Evolutionary conservation across 2,329 filamentous ascomycete species (phyloP).

Genomic region (Clarireedia hainanense): DNA sequence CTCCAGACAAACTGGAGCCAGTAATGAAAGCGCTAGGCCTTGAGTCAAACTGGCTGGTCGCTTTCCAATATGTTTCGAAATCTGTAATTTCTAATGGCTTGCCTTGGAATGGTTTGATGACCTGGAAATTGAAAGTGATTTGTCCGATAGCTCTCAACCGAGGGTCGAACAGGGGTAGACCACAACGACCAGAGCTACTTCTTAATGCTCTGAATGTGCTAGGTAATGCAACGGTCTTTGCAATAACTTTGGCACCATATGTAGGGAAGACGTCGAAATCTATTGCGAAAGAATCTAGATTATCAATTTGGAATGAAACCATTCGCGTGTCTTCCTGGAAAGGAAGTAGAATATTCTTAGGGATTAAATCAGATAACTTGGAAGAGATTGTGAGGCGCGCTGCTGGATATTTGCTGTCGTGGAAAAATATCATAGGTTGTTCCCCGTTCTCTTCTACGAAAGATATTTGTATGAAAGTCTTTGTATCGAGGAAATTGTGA

Average conservation of each 20-base stretch:
- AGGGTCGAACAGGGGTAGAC: conserved; percentile 86
- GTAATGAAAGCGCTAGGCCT: conserved; percentile 84
- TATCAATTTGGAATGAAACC: conserved; percentile 94
- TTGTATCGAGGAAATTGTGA: conserved; percentile 97
- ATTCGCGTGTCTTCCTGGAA: conserved; percentile 93
- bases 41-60: conserved; percentile 84
- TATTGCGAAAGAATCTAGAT: conserved; percentile 82
- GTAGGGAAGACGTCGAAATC: conserved; percentile 98
- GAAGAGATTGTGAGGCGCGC: conserved; percentile 93
- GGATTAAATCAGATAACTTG: conserved; percentile 91
- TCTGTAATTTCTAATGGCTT: conserved; percentile 93
- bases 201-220: conserved; percentile 71
- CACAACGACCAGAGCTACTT: conserved; percentile 72
- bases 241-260: conserved; percentile 95
- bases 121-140: conserved; percentile 88
- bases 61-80: conserved; percentile 99
- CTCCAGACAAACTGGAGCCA: conserved; percentile 89
- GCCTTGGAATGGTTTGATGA: conserved; percentile 92
- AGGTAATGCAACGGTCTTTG: conserved; percentile 86
- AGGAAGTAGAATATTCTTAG: conserved; percentile 88
- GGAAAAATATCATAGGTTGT: conserved; percentile 84
- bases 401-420: conserved; percentile 92
- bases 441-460: conserved; percentile 67
- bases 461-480: conserved; percentile 87
- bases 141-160: conserved; percentile 86